A percentile compares a stretch with the other conserved stretches of the same genome.
Evolutionary conservation across 345 rosid genomes (phyloP).

Genomic region (Citrus inodora): DNA sequence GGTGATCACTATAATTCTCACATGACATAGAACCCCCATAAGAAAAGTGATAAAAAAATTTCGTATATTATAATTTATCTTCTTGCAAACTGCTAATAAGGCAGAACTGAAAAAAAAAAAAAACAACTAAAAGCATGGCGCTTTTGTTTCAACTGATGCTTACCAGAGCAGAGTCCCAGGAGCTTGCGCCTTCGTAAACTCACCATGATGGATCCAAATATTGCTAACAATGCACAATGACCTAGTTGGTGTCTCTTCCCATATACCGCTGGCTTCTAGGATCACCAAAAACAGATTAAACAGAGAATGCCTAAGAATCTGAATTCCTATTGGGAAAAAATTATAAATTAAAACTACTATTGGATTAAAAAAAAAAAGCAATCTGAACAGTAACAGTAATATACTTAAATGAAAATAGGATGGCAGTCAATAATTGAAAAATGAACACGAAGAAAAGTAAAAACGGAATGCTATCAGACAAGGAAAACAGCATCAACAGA

Average conservation of each 20-base stretch:
- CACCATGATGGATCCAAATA: constrained; percentile 54
- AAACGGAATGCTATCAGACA: not conserved
- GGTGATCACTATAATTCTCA: constrained; percentile 9
- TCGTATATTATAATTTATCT: not conserved
- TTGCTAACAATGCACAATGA: constrained; percentile 15
- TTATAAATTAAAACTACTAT: not conserved
- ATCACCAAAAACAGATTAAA: constrained; percentile 13
- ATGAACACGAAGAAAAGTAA: not conserved
- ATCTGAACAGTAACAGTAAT: not conserved
- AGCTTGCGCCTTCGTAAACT: constrained; percentile 89
- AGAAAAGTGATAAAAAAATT: not conserved
- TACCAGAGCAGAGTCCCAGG: constrained; percentile 90
- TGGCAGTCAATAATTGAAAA: not conserved
- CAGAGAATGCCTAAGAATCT: not conserved
- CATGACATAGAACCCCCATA: not conserved
- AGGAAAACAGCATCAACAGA: constrained; percentile 1
- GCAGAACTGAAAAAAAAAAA: constrained; percentile 6
- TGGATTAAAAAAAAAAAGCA: not conserved
- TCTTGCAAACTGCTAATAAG: constrained; percentile 10
- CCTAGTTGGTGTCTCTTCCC: constrained; percentile 20
- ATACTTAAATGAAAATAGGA: not conserved
- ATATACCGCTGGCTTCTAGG: constrained; percentile 24
- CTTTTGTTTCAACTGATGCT: constrained; percentile 14
- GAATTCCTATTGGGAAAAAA: not conserved
- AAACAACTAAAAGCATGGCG: constrained; percentile 6